Conservation (phyloP, 208 protist genomes). For the Trypanosoma scelopori region DNA sequence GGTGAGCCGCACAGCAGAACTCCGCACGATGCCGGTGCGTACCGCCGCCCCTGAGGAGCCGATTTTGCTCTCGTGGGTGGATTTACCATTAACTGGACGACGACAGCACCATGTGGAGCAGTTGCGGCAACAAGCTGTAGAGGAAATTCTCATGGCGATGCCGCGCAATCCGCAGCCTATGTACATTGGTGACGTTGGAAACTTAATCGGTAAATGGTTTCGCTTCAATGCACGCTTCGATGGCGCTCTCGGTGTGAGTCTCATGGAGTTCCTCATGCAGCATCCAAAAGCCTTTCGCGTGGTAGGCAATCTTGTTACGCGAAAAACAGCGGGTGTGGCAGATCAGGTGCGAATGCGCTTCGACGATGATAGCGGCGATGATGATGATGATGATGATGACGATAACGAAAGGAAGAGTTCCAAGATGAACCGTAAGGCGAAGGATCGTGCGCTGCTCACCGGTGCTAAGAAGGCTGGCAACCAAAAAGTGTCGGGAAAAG, state of each 20-base stretch:
- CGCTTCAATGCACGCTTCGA: slow-evolving; percentile 83
- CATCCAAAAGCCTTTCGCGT: slow-evolving; percentile 70
- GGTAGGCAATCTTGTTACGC: slow-evolving; percentile 70
- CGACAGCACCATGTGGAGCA: slow-evolving; percentile 43
- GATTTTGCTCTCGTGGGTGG: slow-evolving; percentile 46
- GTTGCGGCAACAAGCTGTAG: slow-evolving; percentile 54
- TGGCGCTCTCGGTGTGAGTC: slow-evolving; percentile 66
- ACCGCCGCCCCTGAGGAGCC: slow-evolving; percentile 21
- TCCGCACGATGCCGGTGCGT: slow-evolving; percentile 54
- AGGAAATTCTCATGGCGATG: slow-evolving; percentile 89
- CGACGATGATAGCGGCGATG: slow-evolving; percentile 50
- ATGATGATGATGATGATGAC: slow-evolving; percentile 35
- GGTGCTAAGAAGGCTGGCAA: slow-evolving; percentile 27
- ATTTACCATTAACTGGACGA: slow-evolving; percentile 53
- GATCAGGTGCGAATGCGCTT: slow-evolving; percentile 79
- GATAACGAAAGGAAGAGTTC: slow-evolving; percentile 22
- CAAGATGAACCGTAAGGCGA: slow-evolving; percentile 33
- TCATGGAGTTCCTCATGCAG: slow-evolving; percentile 68
- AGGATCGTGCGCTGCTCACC: slow-evolving; percentile 70
- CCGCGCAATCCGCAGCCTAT: slow-evolving; percentile 67
- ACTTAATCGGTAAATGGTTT: slow-evolving; percentile 84
- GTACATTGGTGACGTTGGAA: slow-evolving; percentile 86
- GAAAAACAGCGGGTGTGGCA: slow-evolving; percentile 48
- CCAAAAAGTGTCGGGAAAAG: slow-evolving; percentile 21
- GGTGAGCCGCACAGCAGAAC: slow-evolving; percentile 23